These are phyloP conservation scores for Diospyros kaki DNA, from an alignment of 148 eudicot species.

Conservation along the genomic window DNA sequence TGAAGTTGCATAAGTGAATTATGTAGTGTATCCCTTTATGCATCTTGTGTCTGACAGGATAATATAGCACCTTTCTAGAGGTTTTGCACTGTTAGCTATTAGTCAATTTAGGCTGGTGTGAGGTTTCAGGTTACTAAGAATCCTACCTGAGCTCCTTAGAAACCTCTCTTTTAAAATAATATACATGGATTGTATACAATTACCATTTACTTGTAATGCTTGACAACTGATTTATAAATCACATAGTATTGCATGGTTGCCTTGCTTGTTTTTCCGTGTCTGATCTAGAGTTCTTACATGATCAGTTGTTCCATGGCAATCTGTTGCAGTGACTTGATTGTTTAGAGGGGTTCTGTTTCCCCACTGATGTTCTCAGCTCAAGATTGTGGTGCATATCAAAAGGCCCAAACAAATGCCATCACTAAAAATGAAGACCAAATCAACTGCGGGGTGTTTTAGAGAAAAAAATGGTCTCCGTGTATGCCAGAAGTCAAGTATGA, in stretches of 20 bases:
- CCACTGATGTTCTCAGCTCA: slow-evolving; percentile 41
- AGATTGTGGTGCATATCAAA: slow-evolving; percentile 27
- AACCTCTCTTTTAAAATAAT: background rate
- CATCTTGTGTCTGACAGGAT: background rate
- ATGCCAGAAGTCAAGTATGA: slow-evolving; percentile 66
- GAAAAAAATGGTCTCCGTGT: slow-evolving; percentile 66
- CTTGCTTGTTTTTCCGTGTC: background rate
- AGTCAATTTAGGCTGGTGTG: background rate
- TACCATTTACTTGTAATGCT: background rate
- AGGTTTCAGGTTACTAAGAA: background rate
- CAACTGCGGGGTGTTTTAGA: slow-evolving; percentile 54
- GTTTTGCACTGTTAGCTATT: background rate
- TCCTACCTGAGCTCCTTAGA: background rate
- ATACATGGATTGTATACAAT: background rate
- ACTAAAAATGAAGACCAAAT: slow-evolving; percentile 67
- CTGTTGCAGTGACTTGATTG: slow-evolving; percentile 26
- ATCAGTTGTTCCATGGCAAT: slow-evolving; percentile 16
- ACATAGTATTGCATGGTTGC: background rate
- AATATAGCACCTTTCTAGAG: background rate
- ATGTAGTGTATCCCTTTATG: background rate
- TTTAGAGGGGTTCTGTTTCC: slow-evolving; percentile 26
- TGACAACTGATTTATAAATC: background rate
- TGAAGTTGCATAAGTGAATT: background rate
- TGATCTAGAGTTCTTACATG: background rate
- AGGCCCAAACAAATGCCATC: slow-evolving; percentile 83